A percentile compares a stretch with the other conserved stretches of the same genome.
Evolutionary conservation across 1,139 yeast species (phyloP).

Genomic region (Magnusiomyces ingens): DNA sequence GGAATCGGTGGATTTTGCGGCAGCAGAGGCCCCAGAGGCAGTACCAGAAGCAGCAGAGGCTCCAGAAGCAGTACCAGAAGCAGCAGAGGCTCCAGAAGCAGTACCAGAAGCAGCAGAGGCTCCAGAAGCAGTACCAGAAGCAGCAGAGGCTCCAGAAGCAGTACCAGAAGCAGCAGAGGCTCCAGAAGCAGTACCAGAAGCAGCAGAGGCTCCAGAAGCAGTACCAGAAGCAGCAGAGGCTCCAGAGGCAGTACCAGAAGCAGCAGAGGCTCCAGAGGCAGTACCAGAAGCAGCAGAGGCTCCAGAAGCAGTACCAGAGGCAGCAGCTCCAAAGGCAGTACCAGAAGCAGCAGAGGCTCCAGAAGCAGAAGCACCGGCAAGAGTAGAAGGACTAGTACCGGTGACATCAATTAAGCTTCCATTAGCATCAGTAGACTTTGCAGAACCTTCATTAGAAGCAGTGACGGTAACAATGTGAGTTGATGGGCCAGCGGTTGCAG

Average conservation of each 20-base stretch:
- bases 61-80: background rate
- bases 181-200: background rate
- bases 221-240: slow-evolving; percentile 1
- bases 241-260: background rate
- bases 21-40: background rate
- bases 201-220: background rate
- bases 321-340: no score
- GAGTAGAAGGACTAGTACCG: background rate
- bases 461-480: background rate
- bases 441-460: background rate
- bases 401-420: background rate
- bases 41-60: background rate
- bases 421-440: background rate
- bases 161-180: background rate
- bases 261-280: background rate
- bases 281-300: background rate
- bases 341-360: background rate
- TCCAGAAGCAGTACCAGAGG: background rate
- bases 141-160: background rate
- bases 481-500: background rate
- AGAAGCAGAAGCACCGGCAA: background rate
- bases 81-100: background rate
- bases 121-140: background rate
- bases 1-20: background rate
- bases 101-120: background rate